A percentile compares a stretch with the other conserved stretches of the same genome.
Conservation (phyloP, 805 yeast genomes). For the Starmerella vitae region DNA sequence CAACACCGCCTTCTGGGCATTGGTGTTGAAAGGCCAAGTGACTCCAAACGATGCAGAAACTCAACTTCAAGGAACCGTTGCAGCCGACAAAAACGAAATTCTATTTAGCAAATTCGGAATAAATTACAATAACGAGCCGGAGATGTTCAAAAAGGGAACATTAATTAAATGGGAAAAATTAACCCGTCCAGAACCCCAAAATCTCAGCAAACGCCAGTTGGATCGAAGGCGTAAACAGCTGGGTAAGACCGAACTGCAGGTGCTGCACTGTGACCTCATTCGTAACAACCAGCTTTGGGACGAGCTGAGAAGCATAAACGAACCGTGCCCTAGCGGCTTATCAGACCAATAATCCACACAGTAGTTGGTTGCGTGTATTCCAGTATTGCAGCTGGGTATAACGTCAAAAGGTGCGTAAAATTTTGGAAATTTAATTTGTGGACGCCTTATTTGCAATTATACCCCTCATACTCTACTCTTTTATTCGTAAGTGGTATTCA, state of each 20-base stretch:
- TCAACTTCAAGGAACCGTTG: constrained; percentile 54
- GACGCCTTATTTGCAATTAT: too few species aligned
- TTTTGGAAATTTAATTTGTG: too few species aligned
- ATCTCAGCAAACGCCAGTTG: constrained; percentile 34
- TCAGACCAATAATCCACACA: too few species aligned
- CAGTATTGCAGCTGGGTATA: too few species aligned
- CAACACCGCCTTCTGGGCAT: constrained; percentile 84
- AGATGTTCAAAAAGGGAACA: constrained; percentile 77
- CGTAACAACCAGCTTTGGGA: constrained; percentile 48
- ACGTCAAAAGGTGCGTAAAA: too few species aligned
- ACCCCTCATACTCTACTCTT: too few species aligned
- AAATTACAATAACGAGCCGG: constrained; percentile 84
- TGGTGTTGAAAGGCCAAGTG: constrained; percentile 56
- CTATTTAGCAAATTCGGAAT: constrained; percentile 63
- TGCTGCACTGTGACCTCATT: constrained; percentile 48
- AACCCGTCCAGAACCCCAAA: constrained; percentile 5
- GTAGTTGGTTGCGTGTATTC: too few species aligned
- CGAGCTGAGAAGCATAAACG: constrained; percentile 6
- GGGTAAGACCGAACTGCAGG: constrained; percentile 35
- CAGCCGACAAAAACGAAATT: constrained; percentile 81
- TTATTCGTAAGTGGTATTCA: too few species aligned
- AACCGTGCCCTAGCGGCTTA: not conserved
- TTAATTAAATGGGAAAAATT: constrained; percentile 39
- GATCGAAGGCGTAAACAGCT: constrained; percentile 38
- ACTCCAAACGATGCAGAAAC: constrained; percentile 73